Conservation (phyloP, 805 yeast genomes). For the Candida alai region DNA sequence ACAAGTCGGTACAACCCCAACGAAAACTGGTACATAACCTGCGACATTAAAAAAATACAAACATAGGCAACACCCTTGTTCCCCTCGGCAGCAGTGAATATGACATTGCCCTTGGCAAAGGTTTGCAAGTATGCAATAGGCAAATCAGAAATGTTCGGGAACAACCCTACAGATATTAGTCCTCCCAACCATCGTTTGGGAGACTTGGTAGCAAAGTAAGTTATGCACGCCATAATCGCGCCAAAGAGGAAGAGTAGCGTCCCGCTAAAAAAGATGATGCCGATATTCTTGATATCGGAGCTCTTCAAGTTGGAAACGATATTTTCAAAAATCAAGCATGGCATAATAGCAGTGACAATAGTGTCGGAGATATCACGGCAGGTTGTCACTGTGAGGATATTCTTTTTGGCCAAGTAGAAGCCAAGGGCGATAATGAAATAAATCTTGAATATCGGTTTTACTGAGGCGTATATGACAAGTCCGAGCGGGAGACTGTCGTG, state of each 20-base stretch:
- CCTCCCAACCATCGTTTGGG: slow-evolving; percentile 82
- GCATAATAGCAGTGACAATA: slow-evolving; percentile 65
- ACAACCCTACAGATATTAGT: slow-evolving; percentile 61
- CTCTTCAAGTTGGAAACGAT: slow-evolving; percentile 64
- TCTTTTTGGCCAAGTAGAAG: slow-evolving; percentile 55
- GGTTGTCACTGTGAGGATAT: slow-evolving; percentile 62
- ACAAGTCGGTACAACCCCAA: slow-evolving; percentile 70
- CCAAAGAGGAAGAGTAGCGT: slow-evolving; percentile 51
- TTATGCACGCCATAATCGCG: slow-evolving; percentile 40
- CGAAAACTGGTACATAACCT: slow-evolving; percentile 66
- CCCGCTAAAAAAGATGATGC: slow-evolving; percentile 52
- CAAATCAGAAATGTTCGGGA: slow-evolving; percentile 77
- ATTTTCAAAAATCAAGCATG: slow-evolving; percentile 72
- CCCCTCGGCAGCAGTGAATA: slow-evolving; percentile 57
- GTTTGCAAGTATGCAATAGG: slow-evolving; percentile 84
- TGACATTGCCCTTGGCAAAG: slow-evolving; percentile 54
- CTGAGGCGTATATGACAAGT: slow-evolving; percentile 67
- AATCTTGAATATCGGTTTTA: slow-evolving; percentile 84
- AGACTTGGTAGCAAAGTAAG: slow-evolving; percentile 47
- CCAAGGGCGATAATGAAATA: slow-evolving; percentile 70
- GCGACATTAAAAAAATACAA: slow-evolving; percentile 69
- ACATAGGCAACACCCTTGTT: slow-evolving; percentile 80
- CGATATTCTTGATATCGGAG: slow-evolving; percentile 65
- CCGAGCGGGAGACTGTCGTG: too few relatives aligned
- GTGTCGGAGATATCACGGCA: slow-evolving; percentile 67